Base-by-base conservation (phyloP, 2,329 filamentous ascomycete species). In the Colletotrichum lupini region DNA sequence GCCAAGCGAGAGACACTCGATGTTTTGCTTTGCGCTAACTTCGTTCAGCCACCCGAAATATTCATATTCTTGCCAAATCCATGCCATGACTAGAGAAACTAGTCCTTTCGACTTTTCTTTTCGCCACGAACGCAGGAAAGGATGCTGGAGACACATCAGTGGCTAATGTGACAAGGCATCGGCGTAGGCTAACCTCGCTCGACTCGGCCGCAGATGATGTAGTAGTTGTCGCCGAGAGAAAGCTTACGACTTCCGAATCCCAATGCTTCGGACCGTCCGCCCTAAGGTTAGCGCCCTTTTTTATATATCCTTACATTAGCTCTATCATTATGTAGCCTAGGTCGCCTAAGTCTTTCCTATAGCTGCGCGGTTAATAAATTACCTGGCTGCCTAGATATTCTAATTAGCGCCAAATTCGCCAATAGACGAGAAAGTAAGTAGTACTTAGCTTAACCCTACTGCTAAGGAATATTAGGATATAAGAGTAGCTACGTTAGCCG, bases 301-400 rank as follows among this genome's bases (percentile, higher is more conserved):
- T 64, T 12, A 22, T 30, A 37, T 64, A 64, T 37, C 28, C 49
- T 64, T 64, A 12, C 12, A 64, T 64, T 28, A 64, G n/a, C 24
- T 64, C 28, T 12, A 64, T 52, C 4, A 64, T 64, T 3, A n/a
- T 28, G 12, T 37, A 56, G 46, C 61, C 61, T 64, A 56, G 49
- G 19, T 56, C 5, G 5, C 24, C n/a, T 30, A 64, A 16, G 28
- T 64, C 30, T 37, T 56, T 19, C 26, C 42, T 56, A 9, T 5
- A 26, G 61, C 61, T 56, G 7, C 37, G 61, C 14, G 12, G 49
- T 49, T 30, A 5, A 56, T 22, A 64, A 55, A 37, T 35, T 56
- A 56, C 49, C 49, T 64, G 5, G 30, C 61, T 19, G 42, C 37
- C 49, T 55, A 6, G 16, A 64, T 26, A 22, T 64, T 24, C 19